A percentile compares a stretch with the other conserved stretches of the same genome.
phyloP scores from a whole-genome alignment of 495 filamentous ascomycete species.

The Viridothelium virens region DNA sequence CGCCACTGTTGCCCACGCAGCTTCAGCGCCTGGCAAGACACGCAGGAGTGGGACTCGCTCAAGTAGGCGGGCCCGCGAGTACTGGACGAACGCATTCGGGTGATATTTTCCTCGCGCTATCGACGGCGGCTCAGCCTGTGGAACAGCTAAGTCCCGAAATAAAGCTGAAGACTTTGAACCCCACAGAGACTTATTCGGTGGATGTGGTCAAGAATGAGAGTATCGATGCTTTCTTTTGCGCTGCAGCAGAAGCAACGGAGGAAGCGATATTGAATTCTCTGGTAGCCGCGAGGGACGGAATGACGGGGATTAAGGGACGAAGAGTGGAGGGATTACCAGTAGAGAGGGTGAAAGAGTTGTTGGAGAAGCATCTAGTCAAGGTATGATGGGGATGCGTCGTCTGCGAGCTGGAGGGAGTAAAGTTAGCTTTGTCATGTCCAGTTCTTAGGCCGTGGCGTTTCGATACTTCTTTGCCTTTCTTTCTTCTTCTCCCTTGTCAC shows the following conservation, averaged over 20 bases:
- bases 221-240: conserved; percentile 45
- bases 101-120: conserved; percentile 49
- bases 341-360: conserved; percentile 40
- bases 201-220: conserved; percentile 42
- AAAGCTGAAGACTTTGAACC: conserved; percentile 25
- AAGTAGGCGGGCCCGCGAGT: conserved; percentile 41
- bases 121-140: conserved; percentile 41
- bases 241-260: conserved; percentile 44
- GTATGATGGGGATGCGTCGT: not conserved
- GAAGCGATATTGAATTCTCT: conserved; percentile 47
- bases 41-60: conserved; percentile 44
- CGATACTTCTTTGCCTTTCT: too few species aligned
- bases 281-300: conserved; percentile 44
- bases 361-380: conserved; percentile 37
- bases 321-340: conserved; percentile 42
- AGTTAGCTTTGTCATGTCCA: too few species aligned
- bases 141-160: conserved; percentile 18
- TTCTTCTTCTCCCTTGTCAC: too few species aligned
- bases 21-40: conserved; percentile 47
- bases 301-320: conserved; percentile 36
- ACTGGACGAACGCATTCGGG: conserved; percentile 40
- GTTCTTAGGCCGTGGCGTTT: too few species aligned
- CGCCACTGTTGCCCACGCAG: conserved; percentile 44
- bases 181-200: conserved; percentile 31
- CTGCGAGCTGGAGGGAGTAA: too few species aligned